Conservation (phyloP, 805 yeast species). For the Candida andamanensis region DNA sequence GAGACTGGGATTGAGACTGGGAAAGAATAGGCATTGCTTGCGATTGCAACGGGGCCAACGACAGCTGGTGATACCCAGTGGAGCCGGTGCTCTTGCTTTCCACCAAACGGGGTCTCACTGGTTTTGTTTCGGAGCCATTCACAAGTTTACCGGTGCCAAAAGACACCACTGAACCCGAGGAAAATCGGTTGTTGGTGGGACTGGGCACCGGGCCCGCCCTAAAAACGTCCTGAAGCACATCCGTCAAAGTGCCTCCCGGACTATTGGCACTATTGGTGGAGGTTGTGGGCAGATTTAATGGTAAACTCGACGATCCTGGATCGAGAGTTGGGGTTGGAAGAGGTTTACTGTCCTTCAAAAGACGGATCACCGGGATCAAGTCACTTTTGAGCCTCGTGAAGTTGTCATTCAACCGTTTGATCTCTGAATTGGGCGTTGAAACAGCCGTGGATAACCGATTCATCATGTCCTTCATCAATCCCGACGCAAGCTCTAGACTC, state of each 20-base stretch:
- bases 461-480: constrained; percentile 33
- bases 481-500: constrained; percentile 30
- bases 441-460: constrained; percentile 16
- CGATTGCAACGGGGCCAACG: too few relatives aligned
- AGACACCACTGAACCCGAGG: constrained; percentile 33
- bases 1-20: too few relatives aligned
- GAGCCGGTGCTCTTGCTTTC: constrained; percentile 19
- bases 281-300: constrained; percentile 25
- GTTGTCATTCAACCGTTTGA: constrained; percentile 46
- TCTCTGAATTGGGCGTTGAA: constrained; percentile 16
- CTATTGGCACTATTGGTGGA: constrained; percentile 13
- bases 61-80: too few relatives aligned
- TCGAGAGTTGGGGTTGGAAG: constrained; percentile 58
- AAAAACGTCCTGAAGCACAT: constrained; percentile 10
- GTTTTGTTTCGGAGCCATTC: constrained; percentile 5
- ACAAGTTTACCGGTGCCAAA: constrained; percentile 40
- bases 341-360: constrained; percentile 61
- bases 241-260: constrained; percentile 9
- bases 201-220: constrained; percentile 15
- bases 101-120: constrained; percentile 18
- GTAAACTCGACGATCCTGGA: constrained; percentile 26
- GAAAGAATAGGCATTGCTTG: too few relatives aligned
- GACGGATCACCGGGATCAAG: constrained; percentile 56
- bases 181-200: constrained; percentile 29
- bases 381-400: constrained; percentile 58